Conservation (phyloP, 2,329 filamentous ascomycete genomes). For the Bertia moriformis region DNA sequence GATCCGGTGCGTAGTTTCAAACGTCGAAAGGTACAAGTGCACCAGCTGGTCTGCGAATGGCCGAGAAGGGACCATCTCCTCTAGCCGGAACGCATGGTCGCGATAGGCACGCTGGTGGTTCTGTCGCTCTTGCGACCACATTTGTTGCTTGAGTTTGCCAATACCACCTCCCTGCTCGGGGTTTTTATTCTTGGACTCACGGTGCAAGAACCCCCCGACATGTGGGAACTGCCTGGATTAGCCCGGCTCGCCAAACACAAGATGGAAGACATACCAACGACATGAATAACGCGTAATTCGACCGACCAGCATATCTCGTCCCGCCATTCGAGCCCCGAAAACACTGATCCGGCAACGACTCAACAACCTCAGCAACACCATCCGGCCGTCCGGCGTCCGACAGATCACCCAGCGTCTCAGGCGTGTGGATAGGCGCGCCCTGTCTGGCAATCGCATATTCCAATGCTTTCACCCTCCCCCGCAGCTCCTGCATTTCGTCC, state of each 20-base stretch:
- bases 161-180: background rate
- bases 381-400: too few relatives aligned
- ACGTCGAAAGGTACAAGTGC: slow-evolving; percentile 35
- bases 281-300: background rate
- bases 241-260: too few relatives aligned
- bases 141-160: background rate
- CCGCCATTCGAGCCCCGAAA: background rate
- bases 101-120: background rate
- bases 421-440: background rate
- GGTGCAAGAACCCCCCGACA: background rate
- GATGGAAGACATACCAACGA: background rate
- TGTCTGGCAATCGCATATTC: background rate
- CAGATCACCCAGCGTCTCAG: background rate
- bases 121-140: background rate
- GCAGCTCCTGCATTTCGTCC: background rate
- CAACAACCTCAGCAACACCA: background rate
- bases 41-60: slow-evolving; percentile 32
- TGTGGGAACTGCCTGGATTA: background rate
- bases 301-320: background rate
- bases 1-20: slow-evolving; percentile 40
- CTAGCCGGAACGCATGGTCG: slow-evolving; percentile 4
- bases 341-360: background rate
- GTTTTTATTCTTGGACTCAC: background rate
- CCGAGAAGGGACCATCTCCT: slow-evolving; percentile 11
- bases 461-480: background rate